Conservation (phyloP, 2,329 filamentous ascomycete genomes). For the Colletotrichum viniferum region DNA sequence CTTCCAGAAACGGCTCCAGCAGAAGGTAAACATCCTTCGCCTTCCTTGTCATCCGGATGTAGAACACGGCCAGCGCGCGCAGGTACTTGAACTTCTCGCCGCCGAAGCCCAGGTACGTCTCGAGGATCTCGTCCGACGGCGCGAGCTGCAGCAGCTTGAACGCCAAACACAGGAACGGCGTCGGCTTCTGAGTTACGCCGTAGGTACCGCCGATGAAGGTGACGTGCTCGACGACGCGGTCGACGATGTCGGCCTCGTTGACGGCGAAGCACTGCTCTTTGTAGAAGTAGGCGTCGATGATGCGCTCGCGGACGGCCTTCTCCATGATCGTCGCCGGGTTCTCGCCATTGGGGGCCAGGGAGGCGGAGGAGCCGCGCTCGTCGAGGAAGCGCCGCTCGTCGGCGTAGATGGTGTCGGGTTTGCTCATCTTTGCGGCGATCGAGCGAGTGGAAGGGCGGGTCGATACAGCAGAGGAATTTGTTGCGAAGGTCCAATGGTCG, state of each 20-base stretch:
- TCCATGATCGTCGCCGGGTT: slow-evolving; percentile 97
- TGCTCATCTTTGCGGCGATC: slow-evolving; percentile 32
- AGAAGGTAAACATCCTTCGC: slow-evolving; percentile 80
- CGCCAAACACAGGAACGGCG: slow-evolving; percentile 89
- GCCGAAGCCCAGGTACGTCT: slow-evolving; percentile 79
- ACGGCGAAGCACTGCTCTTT: slow-evolving; percentile 98
- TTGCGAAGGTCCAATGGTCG: not conserved
- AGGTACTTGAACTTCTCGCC: slow-evolving; percentile 86
- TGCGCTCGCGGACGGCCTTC: slow-evolving; percentile 93
- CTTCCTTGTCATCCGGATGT: slow-evolving; percentile 85
- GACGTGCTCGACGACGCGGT: slow-evolving; percentile 85
- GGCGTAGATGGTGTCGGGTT: slow-evolving; percentile 67
- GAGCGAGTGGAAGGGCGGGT: slow-evolving; percentile 3
- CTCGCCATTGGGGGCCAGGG: slow-evolving; percentile 82
- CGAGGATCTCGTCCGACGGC: slow-evolving; percentile 77
- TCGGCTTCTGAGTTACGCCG: slow-evolving; percentile 82
- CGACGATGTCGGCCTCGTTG: slow-evolving; percentile 82
- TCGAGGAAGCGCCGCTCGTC: slow-evolving; percentile 86
- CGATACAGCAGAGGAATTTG: not conserved
- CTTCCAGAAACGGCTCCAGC: slow-evolving; percentile 82
- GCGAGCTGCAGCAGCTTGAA: slow-evolving; percentile 93
- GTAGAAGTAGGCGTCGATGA: slow-evolving; percentile 96
- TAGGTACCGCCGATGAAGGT: slow-evolving; percentile 87
- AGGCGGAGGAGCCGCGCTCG: slow-evolving; percentile 80
- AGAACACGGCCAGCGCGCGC: slow-evolving; percentile 87